Conservation (phyloP, 805 yeast genomes). For the Debaryomyces castellii region DNA sequence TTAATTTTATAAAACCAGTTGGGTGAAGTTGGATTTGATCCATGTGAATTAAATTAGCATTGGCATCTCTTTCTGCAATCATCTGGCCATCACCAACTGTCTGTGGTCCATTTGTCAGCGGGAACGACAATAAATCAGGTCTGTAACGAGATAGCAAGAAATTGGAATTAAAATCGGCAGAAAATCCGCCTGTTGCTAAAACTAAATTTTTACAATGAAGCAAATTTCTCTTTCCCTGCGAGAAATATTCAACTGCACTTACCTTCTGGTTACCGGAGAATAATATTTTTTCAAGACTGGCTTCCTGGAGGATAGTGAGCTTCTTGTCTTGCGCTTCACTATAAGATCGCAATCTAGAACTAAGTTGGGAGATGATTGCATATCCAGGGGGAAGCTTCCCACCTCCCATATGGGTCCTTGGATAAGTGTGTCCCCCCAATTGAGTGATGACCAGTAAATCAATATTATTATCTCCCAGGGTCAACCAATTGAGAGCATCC, state of each 20-base stretch:
- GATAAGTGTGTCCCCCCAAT: slow-evolving; percentile 41
- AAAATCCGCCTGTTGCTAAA: slow-evolving; percentile 61
- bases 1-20: slow-evolving; percentile 51
- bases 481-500: slow-evolving; percentile 34
- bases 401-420: slow-evolving; percentile 40
- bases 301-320: slow-evolving; percentile 13
- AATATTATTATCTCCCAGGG: slow-evolving; percentile 19
- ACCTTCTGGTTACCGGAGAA: slow-evolving; percentile 31
- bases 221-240: slow-evolving; percentile 16
- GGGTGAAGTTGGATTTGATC: slow-evolving; percentile 63
- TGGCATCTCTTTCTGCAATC: slow-evolving; percentile 41
- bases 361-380: slow-evolving; percentile 50
- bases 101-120: slow-evolving; percentile 57
- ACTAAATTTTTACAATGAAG: slow-evolving; percentile 31
- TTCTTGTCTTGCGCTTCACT: slow-evolving; percentile 19
- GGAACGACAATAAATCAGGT: slow-evolving; percentile 45
- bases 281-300: slow-evolving; percentile 14
- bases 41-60: slow-evolving; percentile 55
- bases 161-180: slow-evolving; percentile 39
- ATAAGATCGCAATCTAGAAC: slow-evolving; percentile 32
- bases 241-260: slow-evolving; percentile 41
- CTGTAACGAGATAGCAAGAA: slow-evolving; percentile 39
- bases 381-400: slow-evolving; percentile 58
- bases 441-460: slow-evolving; percentile 31
- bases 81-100: slow-evolving; percentile 62